Evolutionary conservation across 306 rosid genomes (phyloP).

Genomic region (Quercus alba): DNA sequence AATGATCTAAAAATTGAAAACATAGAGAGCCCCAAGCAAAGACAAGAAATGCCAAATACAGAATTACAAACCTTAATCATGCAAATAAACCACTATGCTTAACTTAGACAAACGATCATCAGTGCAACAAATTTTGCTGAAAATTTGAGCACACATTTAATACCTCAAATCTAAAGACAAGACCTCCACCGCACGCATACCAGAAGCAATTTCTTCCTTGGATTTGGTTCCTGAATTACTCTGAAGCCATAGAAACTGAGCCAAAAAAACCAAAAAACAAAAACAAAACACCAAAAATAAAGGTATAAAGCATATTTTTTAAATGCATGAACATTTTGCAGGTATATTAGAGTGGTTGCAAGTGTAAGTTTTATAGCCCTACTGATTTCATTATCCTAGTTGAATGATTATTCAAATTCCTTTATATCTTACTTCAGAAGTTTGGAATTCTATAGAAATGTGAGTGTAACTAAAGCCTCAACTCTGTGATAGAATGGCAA

Average conservation of each 20-base stretch:
- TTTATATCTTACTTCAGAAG: not conserved
- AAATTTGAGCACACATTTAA: not conserved
- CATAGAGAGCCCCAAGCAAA: not conserved
- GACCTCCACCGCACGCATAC: constrained; percentile 85
- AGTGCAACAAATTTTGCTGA: not conserved
- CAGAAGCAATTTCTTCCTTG: constrained; percentile 94
- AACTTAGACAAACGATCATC: not conserved
- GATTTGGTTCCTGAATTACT: constrained; percentile 98
- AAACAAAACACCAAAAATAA: not conserved
- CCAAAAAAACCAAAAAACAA: not conserved
- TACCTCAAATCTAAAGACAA: not conserved
- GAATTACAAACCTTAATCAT: not conserved
- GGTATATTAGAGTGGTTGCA: not conserved
- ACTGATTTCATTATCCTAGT: not conserved
- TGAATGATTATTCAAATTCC: not conserved
- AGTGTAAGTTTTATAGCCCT: not conserved
- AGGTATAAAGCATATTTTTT: not conserved
- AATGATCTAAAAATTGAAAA: not conserved
- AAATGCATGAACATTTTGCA: not conserved
- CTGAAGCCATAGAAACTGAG: constrained; percentile 50
- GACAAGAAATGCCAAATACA: constrained; percentile 10
- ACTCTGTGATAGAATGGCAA: not conserved
- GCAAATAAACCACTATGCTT: not conserved
- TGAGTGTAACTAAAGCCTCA: not conserved
- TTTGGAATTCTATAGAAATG: not conserved